phyloP scores from a whole-genome alignment of 2,329 filamentous ascomycete species.

The Penicillium sp. region DNA sequence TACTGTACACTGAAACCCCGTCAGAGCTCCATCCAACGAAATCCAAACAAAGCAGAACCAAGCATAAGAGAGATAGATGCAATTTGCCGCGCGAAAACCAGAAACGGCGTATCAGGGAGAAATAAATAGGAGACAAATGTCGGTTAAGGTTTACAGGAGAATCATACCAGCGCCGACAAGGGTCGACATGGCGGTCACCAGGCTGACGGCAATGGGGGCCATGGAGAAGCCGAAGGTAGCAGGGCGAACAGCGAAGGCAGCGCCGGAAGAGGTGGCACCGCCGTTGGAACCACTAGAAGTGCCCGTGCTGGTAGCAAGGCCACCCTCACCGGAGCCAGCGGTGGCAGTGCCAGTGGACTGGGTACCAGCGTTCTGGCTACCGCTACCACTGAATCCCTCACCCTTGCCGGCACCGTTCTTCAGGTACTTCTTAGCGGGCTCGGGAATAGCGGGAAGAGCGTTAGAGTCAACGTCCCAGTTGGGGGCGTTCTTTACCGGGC shows the following conservation, averaged over 20 bases:
- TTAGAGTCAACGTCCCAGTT: conserved; percentile 62
- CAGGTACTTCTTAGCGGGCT: conserved; percentile 60
- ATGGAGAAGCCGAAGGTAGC: conserved; percentile 51
- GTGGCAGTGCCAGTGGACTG: conserved; percentile 53
- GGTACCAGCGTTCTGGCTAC: conserved; percentile 61
- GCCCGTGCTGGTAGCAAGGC: conserved; percentile 37
- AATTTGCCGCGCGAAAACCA: conserved; percentile 16
- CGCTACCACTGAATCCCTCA: conserved; percentile 59
- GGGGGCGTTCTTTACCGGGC: conserved; percentile 55
- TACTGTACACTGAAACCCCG: conserved; percentile 20
- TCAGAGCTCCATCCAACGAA: conserved; percentile 2
- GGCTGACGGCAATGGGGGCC: conserved; percentile 56
- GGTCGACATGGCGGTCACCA: conserved; percentile 57
- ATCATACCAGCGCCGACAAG: conserved; percentile 56
- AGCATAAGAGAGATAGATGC: conserved; percentile 14
- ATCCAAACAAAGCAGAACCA: conserved; percentile 1
- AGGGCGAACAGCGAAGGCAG: conserved; percentile 9
- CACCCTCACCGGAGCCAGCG: conserved; percentile 48
- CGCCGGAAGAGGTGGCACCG: conserved; percentile 36
- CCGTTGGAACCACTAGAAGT: conserved; percentile 36
- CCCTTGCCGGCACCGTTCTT: conserved; percentile 62
- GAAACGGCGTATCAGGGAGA: conserved; percentile 11
- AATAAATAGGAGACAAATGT: conserved; percentile 10
- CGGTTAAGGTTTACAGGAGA: conserved; percentile 31
- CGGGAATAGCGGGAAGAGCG: conserved; percentile 61